Evolutionary conservation across 208 protist genomes (phyloP).

Genomic region (Trichomonas vaginalis): DNA sequence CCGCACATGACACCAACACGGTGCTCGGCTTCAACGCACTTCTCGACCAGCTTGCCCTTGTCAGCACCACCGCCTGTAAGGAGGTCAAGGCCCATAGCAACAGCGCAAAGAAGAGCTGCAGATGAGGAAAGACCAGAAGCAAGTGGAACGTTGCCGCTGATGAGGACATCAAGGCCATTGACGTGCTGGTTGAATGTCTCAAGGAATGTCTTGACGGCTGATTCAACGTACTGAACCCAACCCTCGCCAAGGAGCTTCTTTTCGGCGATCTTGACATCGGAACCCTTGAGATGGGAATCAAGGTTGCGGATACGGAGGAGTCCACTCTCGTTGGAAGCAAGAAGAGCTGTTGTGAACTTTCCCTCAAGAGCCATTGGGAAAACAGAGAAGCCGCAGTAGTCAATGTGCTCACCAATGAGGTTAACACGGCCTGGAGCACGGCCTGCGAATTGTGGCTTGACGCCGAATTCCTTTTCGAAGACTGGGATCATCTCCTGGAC

Average conservation of each 20-base stretch:
- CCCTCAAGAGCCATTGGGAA: slow-evolving; percentile 37
- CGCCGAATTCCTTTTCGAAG: not conserved
- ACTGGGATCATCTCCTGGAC: not conserved
- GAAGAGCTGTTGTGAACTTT: not conserved
- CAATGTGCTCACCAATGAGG: slow-evolving; percentile 45
- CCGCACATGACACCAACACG: slow-evolving; percentile 3
- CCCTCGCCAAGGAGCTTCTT: not conserved
- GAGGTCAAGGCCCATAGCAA: not conserved
- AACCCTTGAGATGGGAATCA: not conserved
- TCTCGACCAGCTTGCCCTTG: not conserved
- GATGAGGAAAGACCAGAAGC: not conserved
- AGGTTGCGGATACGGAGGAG: not conserved
- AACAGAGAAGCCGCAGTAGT: slow-evolving; percentile 40
- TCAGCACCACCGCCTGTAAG: not conserved
- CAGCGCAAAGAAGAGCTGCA: not conserved
- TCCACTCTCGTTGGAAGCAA: not conserved
- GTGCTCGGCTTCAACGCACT: not conserved
- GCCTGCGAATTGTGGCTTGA: not conserved
- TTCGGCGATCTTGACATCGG: not conserved
- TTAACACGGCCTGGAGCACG: slow-evolving; percentile 41
- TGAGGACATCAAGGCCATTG: not conserved
- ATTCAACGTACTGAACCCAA: not conserved
- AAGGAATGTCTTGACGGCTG: not conserved
- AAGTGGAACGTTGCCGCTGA: not conserved
- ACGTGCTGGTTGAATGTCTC: not conserved